Percentiles rank a stretch among this genome's conserved stretches.
Evolutionary conservation across 1,284 basidiomycete genomes (phyloP).

Genomic region (Tylopilus sp.): DNA sequence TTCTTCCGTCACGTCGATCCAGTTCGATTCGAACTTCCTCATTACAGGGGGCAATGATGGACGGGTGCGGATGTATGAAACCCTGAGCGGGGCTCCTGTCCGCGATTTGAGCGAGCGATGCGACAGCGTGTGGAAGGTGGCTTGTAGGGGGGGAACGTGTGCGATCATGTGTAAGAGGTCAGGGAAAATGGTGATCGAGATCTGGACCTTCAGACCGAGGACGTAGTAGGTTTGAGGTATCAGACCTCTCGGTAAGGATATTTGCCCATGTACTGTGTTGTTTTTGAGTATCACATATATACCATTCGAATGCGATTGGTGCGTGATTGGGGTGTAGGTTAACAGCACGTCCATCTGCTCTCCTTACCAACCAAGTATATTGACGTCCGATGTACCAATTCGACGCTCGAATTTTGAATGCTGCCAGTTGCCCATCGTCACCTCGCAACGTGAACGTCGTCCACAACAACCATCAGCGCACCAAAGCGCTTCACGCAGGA

Average conservation of each 20-base stretch:
- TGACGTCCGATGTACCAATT: too few species aligned
- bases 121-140: conserved; percentile 88
- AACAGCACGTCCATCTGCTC: too few species aligned
- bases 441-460: too few species aligned
- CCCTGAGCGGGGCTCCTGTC: conserved; percentile 64
- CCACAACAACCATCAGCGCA: too few species aligned
- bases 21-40: conserved; percentile 81
- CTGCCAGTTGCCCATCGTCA: too few species aligned
- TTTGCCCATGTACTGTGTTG: conserved; percentile 8
- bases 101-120: conserved; percentile 74
- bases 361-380: too few species aligned
- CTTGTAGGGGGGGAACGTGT: conserved; percentile 73
- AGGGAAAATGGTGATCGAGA: conserved; percentile 87
- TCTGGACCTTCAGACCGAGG: conserved; percentile 66
- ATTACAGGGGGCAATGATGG: conserved; percentile 91
- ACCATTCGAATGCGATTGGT: not conserved
- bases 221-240: conserved; percentile 22
- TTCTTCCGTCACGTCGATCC: conserved; percentile 86
- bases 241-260: conserved; percentile 1
- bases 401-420: too few species aligned
- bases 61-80: conserved; percentile 83
- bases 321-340: too few species aligned
- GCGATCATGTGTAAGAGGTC: conserved; percentile 81
- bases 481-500: too few species aligned
- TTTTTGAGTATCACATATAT: not conserved